Base-by-base conservation (phyloP, 208 protist genomes). In the Leishmania mexicana region DNA sequence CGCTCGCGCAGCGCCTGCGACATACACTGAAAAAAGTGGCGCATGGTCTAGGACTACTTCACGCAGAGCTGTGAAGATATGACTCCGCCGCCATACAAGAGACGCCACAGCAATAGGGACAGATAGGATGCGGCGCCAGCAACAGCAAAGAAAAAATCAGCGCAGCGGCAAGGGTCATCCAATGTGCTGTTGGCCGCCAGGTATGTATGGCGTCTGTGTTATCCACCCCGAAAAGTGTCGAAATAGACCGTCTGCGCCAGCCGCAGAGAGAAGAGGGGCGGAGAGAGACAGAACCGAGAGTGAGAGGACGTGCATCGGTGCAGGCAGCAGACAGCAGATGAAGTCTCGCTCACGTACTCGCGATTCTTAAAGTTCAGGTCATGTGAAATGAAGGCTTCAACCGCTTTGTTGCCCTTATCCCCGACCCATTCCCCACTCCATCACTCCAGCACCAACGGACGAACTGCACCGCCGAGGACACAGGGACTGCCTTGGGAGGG, bases 1-100 rank as follows among this genome's bases (percentile, higher is more conserved):
- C 81, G 83, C 73, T 88, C 84, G 2, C 73, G 70, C 57, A 85
- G 31, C 53, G 35, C 75, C 76, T 89, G 76, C 28, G 40, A 58
- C 8, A n/a, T 47, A 2, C 65, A 24, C 1, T 83, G 74, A 31
- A 60, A 75, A 47, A 73, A 75, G 45, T 64, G 74, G 24, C 54
- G 62, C 79, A 82, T 81, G 6, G 21, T 3, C 47, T 62, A 1
- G 15, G 51, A 40, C 3, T 0, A 40, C 15, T 28, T 5, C 31
- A 60, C 10, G 31, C 49, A 19, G 31, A 42, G 28, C 49, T 35
- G 42, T 17, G 21, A 21, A 45, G 2, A 0, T 21, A n/a, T 51
- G 0, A 73, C 49, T 11, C 10, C 68, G 21, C 42, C 35, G 3
- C 38, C 15, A 3, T 17, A 1, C 19, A 73, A n/a, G 24, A 8